Evolutionary conservation across 768 basidiomycete genomes (phyloP), one percentile per base, ranked within the genome.

Genomic region (Naganishia vaughanmartiniae): DNA sequence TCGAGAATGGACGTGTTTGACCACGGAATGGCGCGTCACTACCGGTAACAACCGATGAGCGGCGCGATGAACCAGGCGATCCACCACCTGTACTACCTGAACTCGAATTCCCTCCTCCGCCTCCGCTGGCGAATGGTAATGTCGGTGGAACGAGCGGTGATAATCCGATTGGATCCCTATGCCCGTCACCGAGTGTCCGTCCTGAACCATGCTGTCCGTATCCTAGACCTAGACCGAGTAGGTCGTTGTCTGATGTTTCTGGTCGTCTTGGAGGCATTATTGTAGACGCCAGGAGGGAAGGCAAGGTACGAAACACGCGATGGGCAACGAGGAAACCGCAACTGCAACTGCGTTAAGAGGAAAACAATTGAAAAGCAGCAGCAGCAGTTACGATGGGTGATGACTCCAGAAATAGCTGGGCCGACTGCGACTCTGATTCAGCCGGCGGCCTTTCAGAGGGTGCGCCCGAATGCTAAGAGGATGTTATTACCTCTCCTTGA

Each of bases 121-220:
- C 48, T 21, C 48, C 48, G 12, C 24, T 21, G 48, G 60, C 60
- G 19, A 63, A 63, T 12, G 60, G 60, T 26, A 63, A 34, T 42
- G 60, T 63, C 30, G 60, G 60, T 14, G 60, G 60, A 28, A 42
- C 19, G 60, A 63, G 60, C 12, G 60, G 60, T 17, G 60, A 26
- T 21, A 51, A 15, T 24, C 28, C 53, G 9, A 54, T 9, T 54
- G 53, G 53, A 54, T 54, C 53, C 3, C 53, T 14, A 42, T 33
- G 55, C 30, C 24, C 19, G 30, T 42, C 42, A 42, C 42, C 42
- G 42, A 42, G 42, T 42, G 42, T 42, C 15, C 42, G 42, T 42
- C 10, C 42, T 7, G 42, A 2, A 42, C 42, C 42, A 42, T 42
- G 42, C 15, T 42, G 42, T 30, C 55, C 19, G 31, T 26, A 30